Evolutionary conservation across 352 stramenopile species (phyloP).

Genomic region (Phytophthora cryptogea): DNA sequence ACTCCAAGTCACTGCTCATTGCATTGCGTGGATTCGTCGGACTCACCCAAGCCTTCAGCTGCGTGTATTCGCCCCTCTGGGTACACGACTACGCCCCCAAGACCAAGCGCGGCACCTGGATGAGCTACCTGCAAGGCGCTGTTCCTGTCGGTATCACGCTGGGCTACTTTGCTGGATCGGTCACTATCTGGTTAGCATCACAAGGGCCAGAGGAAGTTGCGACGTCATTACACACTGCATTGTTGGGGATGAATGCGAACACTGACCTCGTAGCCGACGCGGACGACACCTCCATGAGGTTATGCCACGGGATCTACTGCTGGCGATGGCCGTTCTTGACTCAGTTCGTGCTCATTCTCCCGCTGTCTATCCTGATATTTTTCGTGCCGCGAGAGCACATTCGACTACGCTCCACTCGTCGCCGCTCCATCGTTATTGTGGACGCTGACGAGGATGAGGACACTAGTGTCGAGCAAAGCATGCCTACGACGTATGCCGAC

Average conservation of each 20-base stretch:
- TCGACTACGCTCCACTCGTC: slow-evolving; percentile 49
- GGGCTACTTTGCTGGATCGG: slow-evolving; percentile 76
- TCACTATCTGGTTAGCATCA: slow-evolving; percentile 64
- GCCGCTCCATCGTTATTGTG: slow-evolving; percentile 72
- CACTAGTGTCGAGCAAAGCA: slow-evolving; percentile 33
- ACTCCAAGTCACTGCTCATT: slow-evolving; percentile 82
- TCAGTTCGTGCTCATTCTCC: slow-evolving; percentile 74
- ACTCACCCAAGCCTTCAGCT: slow-evolving; percentile 82
- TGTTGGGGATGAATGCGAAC: slow-evolving; percentile 19
- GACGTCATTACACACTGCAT: slow-evolving; percentile 18
- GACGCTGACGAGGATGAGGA: slow-evolving; percentile 50
- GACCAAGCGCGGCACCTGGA: slow-evolving; percentile 71
- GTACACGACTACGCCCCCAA: slow-evolving; percentile 86
- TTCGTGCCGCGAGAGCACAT: slow-evolving; percentile 80
- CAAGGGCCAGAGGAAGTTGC: slow-evolving; percentile 12
- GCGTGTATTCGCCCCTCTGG: slow-evolving; percentile 86
- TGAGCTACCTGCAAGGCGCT: slow-evolving; percentile 85
- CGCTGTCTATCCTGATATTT: slow-evolving; percentile 79
- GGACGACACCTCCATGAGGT: slow-evolving; percentile 34
- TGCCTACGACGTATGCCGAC: slow-evolving; percentile 31
- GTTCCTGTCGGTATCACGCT: slow-evolving; percentile 79
- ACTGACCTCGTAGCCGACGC: slow-evolving; percentile 42
- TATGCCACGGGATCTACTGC: slow-evolving; percentile 82
- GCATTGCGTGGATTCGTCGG: slow-evolving; percentile 70
- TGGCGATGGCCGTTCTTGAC: slow-evolving; percentile 88